These are phyloP conservation scores for Skeletonema menzelii DNA, from an alignment of 108 stramenopile genomes.

Conservation along the genomic window DNA sequence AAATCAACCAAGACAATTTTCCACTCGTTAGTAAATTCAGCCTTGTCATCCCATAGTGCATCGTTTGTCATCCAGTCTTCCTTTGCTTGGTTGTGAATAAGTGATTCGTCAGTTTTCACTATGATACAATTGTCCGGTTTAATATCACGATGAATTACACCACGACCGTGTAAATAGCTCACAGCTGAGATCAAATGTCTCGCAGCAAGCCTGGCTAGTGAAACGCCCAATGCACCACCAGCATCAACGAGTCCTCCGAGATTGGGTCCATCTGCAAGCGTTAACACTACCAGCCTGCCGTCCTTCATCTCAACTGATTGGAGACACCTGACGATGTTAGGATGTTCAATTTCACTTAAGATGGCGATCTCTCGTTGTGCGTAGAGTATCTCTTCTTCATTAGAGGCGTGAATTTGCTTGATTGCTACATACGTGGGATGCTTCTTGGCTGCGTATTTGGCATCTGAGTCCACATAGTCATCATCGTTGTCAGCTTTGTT, in stretches of 20 bases:
- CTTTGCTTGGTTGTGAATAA: constrained; percentile 30
- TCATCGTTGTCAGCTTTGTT: constrained; percentile 23
- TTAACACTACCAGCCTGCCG: constrained; percentile 64
- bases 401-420: constrained; percentile 75
- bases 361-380: constrained; percentile 80
- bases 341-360: constrained; percentile 69
- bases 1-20: constrained; percentile 81
- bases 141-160: constrained; percentile 63
- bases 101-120: constrained; percentile 44
- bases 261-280: constrained; percentile 66
- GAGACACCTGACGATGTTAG: constrained; percentile 72
- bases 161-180: constrained; percentile 76
- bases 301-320: constrained; percentile 45
- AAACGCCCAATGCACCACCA: constrained; percentile 74
- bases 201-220: constrained; percentile 65
- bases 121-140: constrained; percentile 82
- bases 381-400: constrained; percentile 66
- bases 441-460: not conserved
- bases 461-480: constrained; percentile 31
- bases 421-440: constrained; percentile 60
- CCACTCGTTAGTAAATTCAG: constrained; percentile 59
- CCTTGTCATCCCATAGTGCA: constrained; percentile 70
- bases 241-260: constrained; percentile 59
- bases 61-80: constrained; percentile 66
- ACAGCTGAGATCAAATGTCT: constrained; percentile 79